Evolutionary conservation across 2,329 filamentous ascomycete species (phyloP).

Genomic region (Neurospora crassa): DNA sequence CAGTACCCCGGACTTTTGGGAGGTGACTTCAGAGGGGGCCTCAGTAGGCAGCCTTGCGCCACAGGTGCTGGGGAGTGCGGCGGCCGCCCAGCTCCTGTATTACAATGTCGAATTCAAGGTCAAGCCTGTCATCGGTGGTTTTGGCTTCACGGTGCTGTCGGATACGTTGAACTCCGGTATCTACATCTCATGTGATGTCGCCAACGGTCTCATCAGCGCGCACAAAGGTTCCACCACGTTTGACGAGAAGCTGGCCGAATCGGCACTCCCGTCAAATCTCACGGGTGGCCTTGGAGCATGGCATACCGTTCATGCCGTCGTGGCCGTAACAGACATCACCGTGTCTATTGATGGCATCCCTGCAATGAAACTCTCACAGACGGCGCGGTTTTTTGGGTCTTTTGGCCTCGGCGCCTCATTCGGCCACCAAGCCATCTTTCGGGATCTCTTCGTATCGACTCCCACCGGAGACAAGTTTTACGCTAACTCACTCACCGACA

Average conservation of each 20-base stretch:
- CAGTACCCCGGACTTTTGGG: background rate
- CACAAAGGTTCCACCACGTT: background rate
- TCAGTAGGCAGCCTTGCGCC: background rate
- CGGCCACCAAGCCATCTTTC: background rate
- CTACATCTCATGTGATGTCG: background rate
- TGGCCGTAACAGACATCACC: background rate
- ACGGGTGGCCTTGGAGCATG: background rate
- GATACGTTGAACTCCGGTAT: background rate
- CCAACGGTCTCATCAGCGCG: background rate
- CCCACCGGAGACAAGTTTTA: background rate
- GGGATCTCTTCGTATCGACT: background rate
- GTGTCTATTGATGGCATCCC: background rate
- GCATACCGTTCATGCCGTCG: background rate
- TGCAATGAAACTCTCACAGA: background rate
- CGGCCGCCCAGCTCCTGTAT: background rate
- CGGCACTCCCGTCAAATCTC: background rate
- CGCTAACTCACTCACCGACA: background rate
- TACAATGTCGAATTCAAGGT: background rate
- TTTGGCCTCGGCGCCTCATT: background rate
- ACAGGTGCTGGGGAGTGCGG: background rate
- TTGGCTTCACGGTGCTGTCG: background rate
- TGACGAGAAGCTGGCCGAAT: background rate
- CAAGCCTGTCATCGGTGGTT: background rate
- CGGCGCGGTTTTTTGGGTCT: background rate
- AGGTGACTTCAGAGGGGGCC: background rate